Percentiles rank a stretch among this genome's conserved stretches.
phyloP scores from a whole-genome alignment of 2,329 filamentous ascomycete genomes.

The Cylindrodendrum hubeiense region DNA sequence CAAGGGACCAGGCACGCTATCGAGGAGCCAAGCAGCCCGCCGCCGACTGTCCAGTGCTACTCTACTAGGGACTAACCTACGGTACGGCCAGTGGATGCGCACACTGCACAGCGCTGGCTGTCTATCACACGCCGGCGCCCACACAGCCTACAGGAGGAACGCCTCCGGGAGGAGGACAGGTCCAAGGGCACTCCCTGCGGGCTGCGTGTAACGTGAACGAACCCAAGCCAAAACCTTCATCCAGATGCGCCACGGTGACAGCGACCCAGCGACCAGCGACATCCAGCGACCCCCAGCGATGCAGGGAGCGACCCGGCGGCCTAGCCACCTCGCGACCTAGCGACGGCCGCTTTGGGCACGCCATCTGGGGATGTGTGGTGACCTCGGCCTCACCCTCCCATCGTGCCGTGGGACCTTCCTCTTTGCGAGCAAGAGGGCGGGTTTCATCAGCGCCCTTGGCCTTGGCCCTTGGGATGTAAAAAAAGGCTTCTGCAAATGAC shows the following conservation, averaged over 20 bases:
- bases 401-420: not conserved
- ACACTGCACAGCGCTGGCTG: not conserved
- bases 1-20: not conserved
- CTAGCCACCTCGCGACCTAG: too few species aligned
- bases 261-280: too few species aligned
- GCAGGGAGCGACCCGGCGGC: too few species aligned
- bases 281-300: too few species aligned
- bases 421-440: not conserved
- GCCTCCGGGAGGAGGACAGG: too few species aligned
- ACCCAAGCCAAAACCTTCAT: not conserved
- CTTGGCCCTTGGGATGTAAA: not conserved
- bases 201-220: not conserved
- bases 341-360: not conserved
- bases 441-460: not conserved
- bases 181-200: not conserved
- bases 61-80: not conserved
- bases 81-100: not conserved
- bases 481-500: slow-evolving; percentile 37
- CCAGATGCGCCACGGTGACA: not conserved
- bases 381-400: not conserved
- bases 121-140: not conserved
- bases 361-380: not conserved
- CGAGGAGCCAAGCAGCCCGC: not conserved
- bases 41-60: not conserved
- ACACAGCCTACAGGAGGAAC: not conserved